Base-by-base conservation (phyloP, 805 yeast species). In the Wickerhamomyces sydowiorum region DNA sequence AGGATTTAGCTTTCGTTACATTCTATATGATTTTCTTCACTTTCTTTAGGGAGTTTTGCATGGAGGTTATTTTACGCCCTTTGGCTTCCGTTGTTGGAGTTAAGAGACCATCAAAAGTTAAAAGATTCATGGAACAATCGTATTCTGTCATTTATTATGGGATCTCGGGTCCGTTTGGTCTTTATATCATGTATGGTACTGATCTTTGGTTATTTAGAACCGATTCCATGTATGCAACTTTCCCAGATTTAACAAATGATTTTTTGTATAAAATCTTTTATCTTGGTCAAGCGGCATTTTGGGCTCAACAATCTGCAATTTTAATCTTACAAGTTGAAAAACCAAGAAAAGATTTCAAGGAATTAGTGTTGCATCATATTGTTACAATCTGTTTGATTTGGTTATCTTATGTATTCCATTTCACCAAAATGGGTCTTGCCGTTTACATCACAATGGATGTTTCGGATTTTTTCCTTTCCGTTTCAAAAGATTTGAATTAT, bases 391-490 rank as follows among this genome's bases (percentile, higher is more conserved):
- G 88, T 4, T 75, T 93, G 52, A 89, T 93, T 54, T 82, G 84
- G 78, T 71, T 77, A 41, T 86, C 96, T 10, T 91, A 93, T 63
- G 78, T 90, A 52, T 93, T 93, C 73, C 96, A 93, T 64, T 93
- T 89, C 71, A 87, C 96, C 14, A 87, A 95, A 80, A 91, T 93
- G 76, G 99, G 99, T 6, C 62, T 93, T 28, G 86, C 84, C 15
- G 77, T 93, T 40, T 93, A 87, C 62, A 76, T 93, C 54, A 88
- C 98, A 20, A 93, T 93, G 99, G 99, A 93, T 64, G 74, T 89
- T 30, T 85, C 96, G 15, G 99, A 93, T 68, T 80, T 88, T 63
- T 86, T 89, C 65, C 69, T 93, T 50, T 83, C 96, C 7, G 53
- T 71, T 4, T 86, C 97, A 23, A 93, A 93, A 64, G 78, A 87